phyloP scores from a whole-genome alignment of 257 asterid species.

The Solanum pimpinellifolium region DNA sequence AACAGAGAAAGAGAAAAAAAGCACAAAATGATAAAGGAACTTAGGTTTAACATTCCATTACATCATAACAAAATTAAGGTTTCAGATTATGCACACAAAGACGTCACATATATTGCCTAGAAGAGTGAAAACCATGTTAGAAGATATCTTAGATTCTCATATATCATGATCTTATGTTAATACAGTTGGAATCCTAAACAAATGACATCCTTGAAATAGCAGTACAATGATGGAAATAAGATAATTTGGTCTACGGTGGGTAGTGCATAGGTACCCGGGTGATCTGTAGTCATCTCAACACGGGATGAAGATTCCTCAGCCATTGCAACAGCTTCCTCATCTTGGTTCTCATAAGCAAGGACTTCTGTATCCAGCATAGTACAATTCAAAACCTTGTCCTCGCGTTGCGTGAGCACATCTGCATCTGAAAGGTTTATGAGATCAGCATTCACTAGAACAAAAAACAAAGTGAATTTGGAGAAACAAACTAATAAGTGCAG shows the following conservation, averaged over 20 bases:
- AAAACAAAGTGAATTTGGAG: not conserved
- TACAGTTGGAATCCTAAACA: not conserved
- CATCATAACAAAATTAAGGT: not conserved
- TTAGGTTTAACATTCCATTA: not conserved
- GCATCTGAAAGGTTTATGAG: constrained; percentile 7
- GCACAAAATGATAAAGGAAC: not conserved
- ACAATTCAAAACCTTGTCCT: constrained; percentile 49
- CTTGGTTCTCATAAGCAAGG: constrained; percentile 49
- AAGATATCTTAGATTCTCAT: not conserved
- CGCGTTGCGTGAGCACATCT: constrained; percentile 39
- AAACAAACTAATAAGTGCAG: not conserved
- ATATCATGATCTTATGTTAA: not conserved
- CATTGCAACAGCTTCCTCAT: constrained; percentile 57
- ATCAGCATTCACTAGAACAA: not conserved
- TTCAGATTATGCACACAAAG: not conserved
- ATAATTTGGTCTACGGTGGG: not conserved
- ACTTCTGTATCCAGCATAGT: constrained; percentile 45
- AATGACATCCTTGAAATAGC: not conserved
- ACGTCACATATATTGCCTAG: not conserved
- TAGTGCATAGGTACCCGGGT: constrained; percentile 20
- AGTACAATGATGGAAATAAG: not conserved
- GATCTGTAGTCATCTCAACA: constrained; percentile 17
- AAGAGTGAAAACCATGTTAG: not conserved
- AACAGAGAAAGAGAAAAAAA: not conserved
- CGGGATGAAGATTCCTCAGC: constrained; percentile 43